Conservation (phyloP, 352 stramenopile genomes). For the Globisporangium cylindrosporum region DNA sequence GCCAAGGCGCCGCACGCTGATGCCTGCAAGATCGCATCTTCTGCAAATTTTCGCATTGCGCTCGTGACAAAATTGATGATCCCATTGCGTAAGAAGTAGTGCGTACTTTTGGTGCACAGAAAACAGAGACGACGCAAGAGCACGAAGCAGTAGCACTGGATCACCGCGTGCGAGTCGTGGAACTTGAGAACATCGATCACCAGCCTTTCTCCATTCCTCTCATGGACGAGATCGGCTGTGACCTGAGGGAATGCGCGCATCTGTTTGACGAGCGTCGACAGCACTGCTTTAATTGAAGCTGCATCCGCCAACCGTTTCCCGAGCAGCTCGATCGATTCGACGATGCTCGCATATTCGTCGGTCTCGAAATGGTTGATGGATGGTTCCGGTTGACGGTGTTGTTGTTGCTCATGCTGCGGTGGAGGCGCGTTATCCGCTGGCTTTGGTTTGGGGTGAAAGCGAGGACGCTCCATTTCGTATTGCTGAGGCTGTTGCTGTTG, state of each 20-base stretch:
- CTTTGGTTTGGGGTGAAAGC: constrained; percentile 10
- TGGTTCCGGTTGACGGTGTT: neutral
- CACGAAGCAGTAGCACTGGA: constrained; percentile 81
- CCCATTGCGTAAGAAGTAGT: constrained; percentile 48
- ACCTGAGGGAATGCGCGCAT: constrained; percentile 69
- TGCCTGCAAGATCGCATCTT: constrained; percentile 80
- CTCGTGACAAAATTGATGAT: constrained; percentile 51
- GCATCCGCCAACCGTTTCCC: constrained; percentile 38
- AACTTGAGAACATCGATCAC: constrained; percentile 55
- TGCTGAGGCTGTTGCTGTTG: neutral
- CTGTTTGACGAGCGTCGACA: constrained; percentile 75
- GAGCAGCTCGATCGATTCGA: constrained; percentile 50
- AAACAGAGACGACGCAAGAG: constrained; percentile 73
- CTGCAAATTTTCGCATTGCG: constrained; percentile 63
- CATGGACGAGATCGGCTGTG: constrained; percentile 59
- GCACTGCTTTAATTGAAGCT: constrained; percentile 48
- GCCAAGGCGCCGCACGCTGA: constrained; percentile 71
- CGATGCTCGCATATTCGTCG: constrained; percentile 40
- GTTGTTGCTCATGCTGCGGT: constrained; percentile 1
- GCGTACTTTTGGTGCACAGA: constrained; percentile 57
- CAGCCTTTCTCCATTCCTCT: constrained; percentile 38
- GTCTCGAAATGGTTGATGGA: constrained; percentile 4
- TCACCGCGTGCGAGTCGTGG: constrained; percentile 64
- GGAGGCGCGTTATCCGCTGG: neutral
- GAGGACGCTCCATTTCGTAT: constrained; percentile 14